Base-by-base conservation (phyloP, 441 rosid species). In the Populus tomentosa region DNA sequence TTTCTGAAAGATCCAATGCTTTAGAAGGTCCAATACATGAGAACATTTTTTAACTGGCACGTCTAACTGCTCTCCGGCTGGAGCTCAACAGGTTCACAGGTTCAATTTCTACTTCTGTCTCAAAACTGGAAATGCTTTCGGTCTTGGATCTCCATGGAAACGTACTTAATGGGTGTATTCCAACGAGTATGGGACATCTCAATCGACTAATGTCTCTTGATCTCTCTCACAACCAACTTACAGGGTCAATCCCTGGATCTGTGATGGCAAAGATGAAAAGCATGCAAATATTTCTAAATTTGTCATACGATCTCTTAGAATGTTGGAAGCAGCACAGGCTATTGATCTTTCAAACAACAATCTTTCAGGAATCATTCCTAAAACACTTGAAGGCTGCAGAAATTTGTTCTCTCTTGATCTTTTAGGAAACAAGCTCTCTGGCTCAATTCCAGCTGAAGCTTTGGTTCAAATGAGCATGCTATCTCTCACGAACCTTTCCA, bases 151-250 rank as follows among this genome's bases (percentile, higher is more conserved):
- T 94, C 73, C 81, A 79, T 18, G 83, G 87, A 70, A 92, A 94
- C 90, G 73, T 78, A 87, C 80, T 94, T 35, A 89, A 86, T 6
- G 98, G 97, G 6, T 88, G 91, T n/a, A 87, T 94, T 77, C 97
- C 97, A 23, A 21, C 36, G 65, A 86, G 90, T 81, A 80, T 92
- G 76, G 84, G 76, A 66, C 66, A 77, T 40, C 89, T 92, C 42
- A 71, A 69, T 32, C 84, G 84, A 2, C 89, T 94, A 24, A 63
- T 77, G 77, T 30, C 89, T 10, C 76, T 92, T 2, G 98, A 94
- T 85, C 80, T 94, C 81, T 94, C 97, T 3, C 80, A 82, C 79
- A 92, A 91, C 86, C 87, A 79, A 61, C 87, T 92, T 74, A 80
- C 86, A 3, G 97, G 97, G 79, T 69, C 83, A 56, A 83, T 92